These are phyloP conservation scores for Hibiscus trionum DNA, from an alignment of 345 rosid species.

Conservation along the genomic window DNA sequence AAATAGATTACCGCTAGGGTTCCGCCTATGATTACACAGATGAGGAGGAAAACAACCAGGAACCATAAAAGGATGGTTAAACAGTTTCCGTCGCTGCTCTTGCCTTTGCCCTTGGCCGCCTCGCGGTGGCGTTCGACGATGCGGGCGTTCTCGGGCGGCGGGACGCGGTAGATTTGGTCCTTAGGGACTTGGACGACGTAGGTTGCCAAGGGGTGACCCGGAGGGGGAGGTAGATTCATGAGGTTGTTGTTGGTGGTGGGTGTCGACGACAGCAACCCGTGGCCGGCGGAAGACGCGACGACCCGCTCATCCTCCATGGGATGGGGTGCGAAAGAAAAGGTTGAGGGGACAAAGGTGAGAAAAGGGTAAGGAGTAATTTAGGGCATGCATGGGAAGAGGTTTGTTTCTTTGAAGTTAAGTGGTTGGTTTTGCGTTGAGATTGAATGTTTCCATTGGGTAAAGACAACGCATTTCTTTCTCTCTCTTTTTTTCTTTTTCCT, in stretches of 20 bases:
- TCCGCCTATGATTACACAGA: background rate
- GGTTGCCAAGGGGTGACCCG: background rate
- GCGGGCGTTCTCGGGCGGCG: background rate
- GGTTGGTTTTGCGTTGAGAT: slow-evolving; percentile 5
- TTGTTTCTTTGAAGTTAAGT: background rate
- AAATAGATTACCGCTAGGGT: background rate
- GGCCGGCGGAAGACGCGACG: slow-evolving; percentile 2
- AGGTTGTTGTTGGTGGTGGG: background rate
- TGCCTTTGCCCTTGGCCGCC: background rate
- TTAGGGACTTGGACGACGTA: background rate
- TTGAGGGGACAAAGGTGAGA: background rate
- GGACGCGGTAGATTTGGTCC: background rate
- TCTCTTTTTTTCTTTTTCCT: background rate
- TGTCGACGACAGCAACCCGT: background rate
- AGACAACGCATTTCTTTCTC: background rate
- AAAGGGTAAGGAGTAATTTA: background rate
- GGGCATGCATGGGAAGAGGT: background rate
- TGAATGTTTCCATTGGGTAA: background rate
- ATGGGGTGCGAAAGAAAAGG: background rate
- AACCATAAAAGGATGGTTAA: background rate
- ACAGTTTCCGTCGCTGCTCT: background rate
- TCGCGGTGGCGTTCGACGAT: background rate
- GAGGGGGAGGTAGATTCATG: background rate
- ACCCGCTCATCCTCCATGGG: slow-evolving; percentile 12
- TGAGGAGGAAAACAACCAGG: background rate